phyloP scores from a whole-genome alignment of 2,329 filamentous ascomycete species.

The Conoideocrella luteorostrata region DNA sequence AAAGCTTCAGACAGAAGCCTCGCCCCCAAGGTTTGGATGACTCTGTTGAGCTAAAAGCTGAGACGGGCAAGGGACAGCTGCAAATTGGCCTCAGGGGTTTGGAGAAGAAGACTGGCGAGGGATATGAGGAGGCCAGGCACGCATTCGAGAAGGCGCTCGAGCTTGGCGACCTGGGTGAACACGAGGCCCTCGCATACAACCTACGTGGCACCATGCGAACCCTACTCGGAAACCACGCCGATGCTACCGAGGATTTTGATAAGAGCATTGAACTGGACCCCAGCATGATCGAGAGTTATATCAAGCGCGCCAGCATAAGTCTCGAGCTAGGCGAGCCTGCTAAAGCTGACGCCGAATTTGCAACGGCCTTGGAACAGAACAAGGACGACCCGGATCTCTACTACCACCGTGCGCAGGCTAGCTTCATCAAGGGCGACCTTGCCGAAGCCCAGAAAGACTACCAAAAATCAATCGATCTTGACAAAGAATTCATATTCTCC shows the following conservation, averaged over 20 bases:
- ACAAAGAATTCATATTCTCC: conserved; percentile 95
- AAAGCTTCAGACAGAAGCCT: conserved; percentile 86
- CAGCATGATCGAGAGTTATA: conserved; percentile 87
- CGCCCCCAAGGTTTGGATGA: conserved; percentile 79
- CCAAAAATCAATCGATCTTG: conserved; percentile 97
- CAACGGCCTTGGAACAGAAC: conserved; percentile 77
- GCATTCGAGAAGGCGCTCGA: conserved; percentile 87
- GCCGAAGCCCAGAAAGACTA: conserved; percentile 95
- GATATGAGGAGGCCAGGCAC: conserved; percentile 80
- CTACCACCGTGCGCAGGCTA: conserved; percentile 96
- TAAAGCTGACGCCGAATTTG: conserved; percentile 83
- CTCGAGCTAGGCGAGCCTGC: conserved; percentile 85
- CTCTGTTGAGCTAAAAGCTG: conserved; percentile 66
- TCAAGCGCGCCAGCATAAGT: conserved; percentile 98
- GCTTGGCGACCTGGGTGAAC: conserved; percentile 69
- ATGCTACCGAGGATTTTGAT: conserved; percentile 78
- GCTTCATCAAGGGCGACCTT: conserved; percentile 95
- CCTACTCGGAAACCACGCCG: conserved; percentile 77
- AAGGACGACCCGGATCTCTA: conserved; percentile 91
- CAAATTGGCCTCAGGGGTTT: conserved; percentile 76
- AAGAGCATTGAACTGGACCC: conserved; percentile 90
- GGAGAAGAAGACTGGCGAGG: conserved; percentile 79
- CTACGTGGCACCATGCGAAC: conserved; percentile 95
- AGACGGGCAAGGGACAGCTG: conserved; percentile 77
- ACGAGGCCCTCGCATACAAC: conserved; percentile 91